These are phyloP conservation scores for Erodium texanum DNA, from an alignment of 441 rosid genomes.

Conservation along the genomic window DNA sequence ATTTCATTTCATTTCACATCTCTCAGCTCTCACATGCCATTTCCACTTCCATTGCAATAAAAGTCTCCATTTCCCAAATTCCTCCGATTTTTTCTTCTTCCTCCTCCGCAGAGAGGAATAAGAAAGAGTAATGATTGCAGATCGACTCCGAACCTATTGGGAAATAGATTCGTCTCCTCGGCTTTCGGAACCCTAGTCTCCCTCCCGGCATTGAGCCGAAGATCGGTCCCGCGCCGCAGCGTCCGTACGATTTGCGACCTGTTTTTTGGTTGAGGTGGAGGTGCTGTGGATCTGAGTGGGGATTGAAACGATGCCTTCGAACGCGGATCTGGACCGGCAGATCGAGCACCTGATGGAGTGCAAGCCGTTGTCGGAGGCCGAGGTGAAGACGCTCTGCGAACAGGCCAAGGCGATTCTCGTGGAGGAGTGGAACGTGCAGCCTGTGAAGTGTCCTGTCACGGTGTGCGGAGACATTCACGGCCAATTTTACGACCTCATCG, in stretches of 20 bases:
- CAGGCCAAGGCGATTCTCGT: slow-evolving; percentile 89
- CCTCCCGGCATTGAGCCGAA: slow-evolving; percentile 5
- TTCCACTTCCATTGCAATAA: too few relatives aligned
- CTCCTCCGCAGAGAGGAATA: not conserved
- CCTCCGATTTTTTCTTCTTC: too few relatives aligned
- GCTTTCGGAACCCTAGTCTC: slow-evolving; percentile 4
- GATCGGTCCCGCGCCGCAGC: not conserved
- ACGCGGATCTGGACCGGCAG: slow-evolving; percentile 95
- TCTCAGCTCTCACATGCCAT: not conserved
- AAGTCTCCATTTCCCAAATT: not conserved
- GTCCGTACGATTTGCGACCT: slow-evolving; percentile 14
- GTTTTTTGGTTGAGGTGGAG: not conserved
- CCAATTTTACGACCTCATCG: slow-evolving; percentile 91
- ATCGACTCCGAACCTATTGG: slow-evolving; percentile 21
- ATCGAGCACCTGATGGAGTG: slow-evolving; percentile 97
- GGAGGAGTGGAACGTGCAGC: slow-evolving; percentile 99
- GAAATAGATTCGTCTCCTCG: slow-evolving; percentile 17
- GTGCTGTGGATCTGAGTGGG: slow-evolving; percentile 1
- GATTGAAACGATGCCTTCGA: slow-evolving; percentile 50
- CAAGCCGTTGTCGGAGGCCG: slow-evolving; percentile 77
- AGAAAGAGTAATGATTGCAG: slow-evolving; percentile 28
- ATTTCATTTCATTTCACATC: not conserved
- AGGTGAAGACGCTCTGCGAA: slow-evolving; percentile 88
- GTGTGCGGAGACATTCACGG: slow-evolving; percentile 99
- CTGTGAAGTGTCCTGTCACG: slow-evolving; percentile 97